Base-by-base conservation (phyloP, 1,139 yeast genomes). In the Magnusiomyces sp. region DNA sequence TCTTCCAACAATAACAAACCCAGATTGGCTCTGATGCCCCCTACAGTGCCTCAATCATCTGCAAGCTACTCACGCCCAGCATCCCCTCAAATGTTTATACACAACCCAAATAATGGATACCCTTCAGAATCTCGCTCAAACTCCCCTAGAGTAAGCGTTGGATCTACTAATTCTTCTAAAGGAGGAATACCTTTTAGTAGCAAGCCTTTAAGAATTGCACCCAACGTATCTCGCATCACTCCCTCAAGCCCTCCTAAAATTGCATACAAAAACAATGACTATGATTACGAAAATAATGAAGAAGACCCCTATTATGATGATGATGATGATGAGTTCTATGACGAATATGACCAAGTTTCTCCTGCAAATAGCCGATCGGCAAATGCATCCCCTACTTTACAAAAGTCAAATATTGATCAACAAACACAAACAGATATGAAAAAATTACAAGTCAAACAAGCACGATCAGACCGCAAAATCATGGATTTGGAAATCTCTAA, bases 401-500 rank as follows among this genome's bases (percentile, higher is more conserved):
- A 23, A 7, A 23, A 23, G 29, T 23, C 29, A 23, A 23, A 23
- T 7, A 23, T 23, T 23, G 29, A 17, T 32, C 27, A 7, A 13
- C 43, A 29, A 42, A 31, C 45, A 19, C 19, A 32, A 42, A 20
- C 14, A 29, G 27, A 13, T 20, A 42, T 9, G 45, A 32, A 43
- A 16, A 43, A 47, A 34, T 32, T 47, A 7, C 49, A 47, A n/a
- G 49, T 45, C 17, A 52, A 52, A 32, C 55, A 52, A 39, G 62
- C 59, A 1, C 53, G 63, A 36, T 52, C 59, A 3, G 61, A 59
- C 23, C 55, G 66, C 16, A 62, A 60, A 47, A 56, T 62, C 7
- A 51, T 56, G 55, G 66, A 63, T 41, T 46, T 63, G 48, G 65
- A 63, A 50, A 62, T 63, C 14, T 57, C 65, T 7, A 63, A 63